Percentiles rank a stretch among this genome's conserved stretches.
These are phyloP conservation scores for Clitocybe nebularis DNA, from an alignment of 1,284 basidiomycete species.

Conservation along the genomic window DNA sequence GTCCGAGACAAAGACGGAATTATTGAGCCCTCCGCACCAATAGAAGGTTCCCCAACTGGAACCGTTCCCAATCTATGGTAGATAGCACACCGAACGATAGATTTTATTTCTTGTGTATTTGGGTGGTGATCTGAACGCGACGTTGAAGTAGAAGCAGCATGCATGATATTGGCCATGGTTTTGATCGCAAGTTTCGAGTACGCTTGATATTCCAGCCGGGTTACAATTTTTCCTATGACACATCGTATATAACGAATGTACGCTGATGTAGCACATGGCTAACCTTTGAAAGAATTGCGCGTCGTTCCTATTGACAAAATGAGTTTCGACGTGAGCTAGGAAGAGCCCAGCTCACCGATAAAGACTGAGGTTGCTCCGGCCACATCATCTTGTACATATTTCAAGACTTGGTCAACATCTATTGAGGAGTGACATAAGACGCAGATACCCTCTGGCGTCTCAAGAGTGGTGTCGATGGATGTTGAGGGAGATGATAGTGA, in stretches of 20 bases:
- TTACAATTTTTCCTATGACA: conserved; percentile 61
- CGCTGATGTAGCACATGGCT: neutral
- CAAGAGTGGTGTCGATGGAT: conserved; percentile 44
- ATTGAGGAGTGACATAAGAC: conserved; percentile 58
- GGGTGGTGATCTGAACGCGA: conserved; percentile 43
- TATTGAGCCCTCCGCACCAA: conserved; percentile 31
- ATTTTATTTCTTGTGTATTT: conserved; percentile 23
- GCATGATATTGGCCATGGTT: conserved; percentile 65
- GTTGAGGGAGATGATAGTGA: conserved; percentile 23
- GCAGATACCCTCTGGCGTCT: conserved; percentile 48
- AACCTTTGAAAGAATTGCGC: conserved; percentile 51
- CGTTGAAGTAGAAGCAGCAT: conserved; percentile 38
- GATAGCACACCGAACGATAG: conserved; percentile 53
- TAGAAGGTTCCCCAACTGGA: conserved; percentile 75
- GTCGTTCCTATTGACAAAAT: conserved; percentile 33
- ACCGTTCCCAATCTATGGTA: conserved; percentile 81
- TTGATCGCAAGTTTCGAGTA: conserved; percentile 82
- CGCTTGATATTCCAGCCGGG: conserved; percentile 76
- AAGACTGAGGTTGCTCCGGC: conserved; percentile 75
- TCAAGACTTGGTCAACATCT: conserved; percentile 52
- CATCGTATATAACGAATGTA: neutral
- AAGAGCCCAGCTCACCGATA: conserved; percentile 45
- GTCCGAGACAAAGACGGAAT: neutral
- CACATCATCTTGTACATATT: conserved; percentile 55
- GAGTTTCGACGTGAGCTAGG: conserved; percentile 7